These are phyloP conservation scores for Aquilaria agallochum DNA, from an alignment of 441 rosid species.

Conservation along the genomic window DNA sequence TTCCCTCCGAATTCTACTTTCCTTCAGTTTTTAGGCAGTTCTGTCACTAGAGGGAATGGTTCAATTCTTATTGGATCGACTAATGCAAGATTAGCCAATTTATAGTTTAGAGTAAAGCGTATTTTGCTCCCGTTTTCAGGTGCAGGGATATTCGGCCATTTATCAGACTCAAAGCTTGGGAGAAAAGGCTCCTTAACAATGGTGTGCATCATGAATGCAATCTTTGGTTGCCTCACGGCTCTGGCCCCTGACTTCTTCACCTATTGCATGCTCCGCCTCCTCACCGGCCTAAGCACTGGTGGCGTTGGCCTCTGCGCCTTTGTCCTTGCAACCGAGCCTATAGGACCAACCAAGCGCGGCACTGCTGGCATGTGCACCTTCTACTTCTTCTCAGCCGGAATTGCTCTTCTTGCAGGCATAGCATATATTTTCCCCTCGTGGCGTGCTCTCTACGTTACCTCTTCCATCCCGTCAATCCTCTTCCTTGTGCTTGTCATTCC, in stretches of 20 bases:
- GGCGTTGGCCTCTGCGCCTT: conserved; percentile 86
- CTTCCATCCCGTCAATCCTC: conserved; percentile 68
- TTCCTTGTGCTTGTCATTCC: conserved; percentile 63
- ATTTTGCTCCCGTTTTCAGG: conserved; percentile 36
- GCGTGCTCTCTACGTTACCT: conserved; percentile 69
- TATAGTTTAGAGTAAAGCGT: too few relatives aligned
- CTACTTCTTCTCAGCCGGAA: conserved; percentile 86
- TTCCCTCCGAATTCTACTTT: too few relatives aligned
- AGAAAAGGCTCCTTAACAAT: conserved; percentile 82
- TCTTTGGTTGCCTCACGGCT: conserved; percentile 72
- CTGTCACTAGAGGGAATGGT: too few relatives aligned
- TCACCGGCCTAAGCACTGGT: conserved; percentile 91
- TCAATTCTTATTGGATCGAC: too few relatives aligned
- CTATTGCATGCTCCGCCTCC: conserved; percentile 60
- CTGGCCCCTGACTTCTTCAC: conserved; percentile 62
- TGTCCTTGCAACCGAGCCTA: conserved; percentile 81
- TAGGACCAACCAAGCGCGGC: conserved; percentile 83
- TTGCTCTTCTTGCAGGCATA: conserved; percentile 60
- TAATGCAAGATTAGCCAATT: too few relatives aligned
- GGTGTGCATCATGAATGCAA: conserved; percentile 65
- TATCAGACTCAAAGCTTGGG: conserved; percentile 87
- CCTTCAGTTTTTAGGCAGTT: too few relatives aligned
- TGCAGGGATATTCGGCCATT: conserved; percentile 90
- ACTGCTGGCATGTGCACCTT: conserved; percentile 90
- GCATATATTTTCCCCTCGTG: conserved; percentile 71